A percentile compares a stretch with the other conserved stretches of the same genome.
phyloP scores from a whole-genome alignment of 2,329 filamentous ascomycete genomes.

The Exophiala sp. region DNA sequence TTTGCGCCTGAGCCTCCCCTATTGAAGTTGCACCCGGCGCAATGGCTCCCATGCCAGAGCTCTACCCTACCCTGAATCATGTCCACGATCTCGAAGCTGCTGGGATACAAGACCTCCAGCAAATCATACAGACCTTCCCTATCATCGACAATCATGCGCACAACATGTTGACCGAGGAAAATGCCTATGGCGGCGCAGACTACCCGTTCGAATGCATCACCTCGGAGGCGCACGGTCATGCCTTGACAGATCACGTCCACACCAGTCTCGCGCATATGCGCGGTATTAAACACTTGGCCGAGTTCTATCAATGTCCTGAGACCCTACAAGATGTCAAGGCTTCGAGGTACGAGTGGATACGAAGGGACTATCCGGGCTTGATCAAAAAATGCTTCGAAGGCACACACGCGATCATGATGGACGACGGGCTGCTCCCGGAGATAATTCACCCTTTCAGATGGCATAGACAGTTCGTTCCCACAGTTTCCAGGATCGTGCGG shows the following conservation, averaged over 20 bases:
- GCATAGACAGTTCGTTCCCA: conserved; percentile 64
- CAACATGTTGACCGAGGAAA: conserved; percentile 38
- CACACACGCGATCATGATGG: conserved; percentile 71
- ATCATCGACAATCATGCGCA: conserved; percentile 50
- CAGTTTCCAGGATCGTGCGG: conserved; percentile 67
- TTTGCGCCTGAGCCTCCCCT: conserved; percentile 40
- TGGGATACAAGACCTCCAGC: conserved; percentile 33
- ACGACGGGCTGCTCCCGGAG: conserved; percentile 64
- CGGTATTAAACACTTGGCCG: conserved; percentile 64
- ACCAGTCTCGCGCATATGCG: conserved; percentile 67
- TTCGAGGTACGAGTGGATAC: conserved; percentile 47
- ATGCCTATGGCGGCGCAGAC: conserved; percentile 29
- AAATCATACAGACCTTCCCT: conserved; percentile 39
- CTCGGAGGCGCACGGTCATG: conserved; percentile 68
- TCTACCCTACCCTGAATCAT: conserved; percentile 34
- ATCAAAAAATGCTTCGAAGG: conserved; percentile 64
- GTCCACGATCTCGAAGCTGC: conserved; percentile 24
- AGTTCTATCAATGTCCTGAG: conserved; percentile 61
- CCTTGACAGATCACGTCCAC: conserved; percentile 56
- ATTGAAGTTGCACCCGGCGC: conserved; percentile 42
- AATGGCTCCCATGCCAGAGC: conserved; percentile 20
- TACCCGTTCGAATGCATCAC: conserved; percentile 61
- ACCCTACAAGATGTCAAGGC: conserved; percentile 58
- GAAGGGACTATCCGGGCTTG: conserved; percentile 55
- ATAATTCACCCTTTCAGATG: conserved; percentile 59